Evolutionary conservation across 768 basidiomycete genomes (phyloP).

Genomic region (Mycena capillaripes): DNA sequence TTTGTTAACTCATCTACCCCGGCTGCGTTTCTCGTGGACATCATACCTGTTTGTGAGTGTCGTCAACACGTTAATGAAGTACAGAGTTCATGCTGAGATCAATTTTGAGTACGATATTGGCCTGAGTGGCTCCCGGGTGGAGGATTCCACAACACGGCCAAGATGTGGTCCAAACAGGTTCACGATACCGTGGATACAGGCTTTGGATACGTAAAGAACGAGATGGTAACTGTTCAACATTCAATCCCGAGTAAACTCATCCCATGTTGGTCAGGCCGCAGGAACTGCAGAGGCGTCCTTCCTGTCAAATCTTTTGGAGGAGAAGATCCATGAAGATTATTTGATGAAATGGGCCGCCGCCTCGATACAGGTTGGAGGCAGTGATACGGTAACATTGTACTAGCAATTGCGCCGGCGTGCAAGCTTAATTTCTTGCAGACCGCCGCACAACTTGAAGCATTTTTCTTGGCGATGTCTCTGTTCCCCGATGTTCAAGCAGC

Average conservation of each 20-base stretch:
- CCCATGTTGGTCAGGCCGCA: not conserved
- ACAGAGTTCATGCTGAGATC: not conserved
- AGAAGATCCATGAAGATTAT: conserved; percentile 2
- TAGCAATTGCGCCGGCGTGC: too few relatives aligned
- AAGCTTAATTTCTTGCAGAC: not conserved
- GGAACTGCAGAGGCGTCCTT: conserved; percentile 24
- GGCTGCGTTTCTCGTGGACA: conserved; percentile 8
- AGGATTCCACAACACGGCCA: conserved; percentile 11
- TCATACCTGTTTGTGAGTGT: conserved; percentile 12
- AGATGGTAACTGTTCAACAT: not conserved
- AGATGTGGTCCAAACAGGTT: not conserved
- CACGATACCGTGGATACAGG: not conserved
- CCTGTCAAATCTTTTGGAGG: conserved; percentile 6
- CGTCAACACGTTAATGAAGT: not conserved
- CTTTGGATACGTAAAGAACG: not conserved
- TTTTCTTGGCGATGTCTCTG: conserved; percentile 42
- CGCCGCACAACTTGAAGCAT: conserved; percentile 7
- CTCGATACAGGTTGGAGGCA: conserved; percentile 17
- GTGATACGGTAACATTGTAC: conserved; percentile 28
- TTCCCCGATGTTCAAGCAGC: conserved; percentile 46
- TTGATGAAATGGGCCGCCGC: conserved; percentile 25
- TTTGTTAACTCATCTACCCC: not conserved
- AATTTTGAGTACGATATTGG: conserved; percentile 23
- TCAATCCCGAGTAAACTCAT: not conserved
- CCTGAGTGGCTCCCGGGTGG: conserved; percentile 27